Evolutionary conservation across 2,329 filamentous ascomycete species (phyloP).

Genomic region (Arthrobotrys entomopaga): DNA sequence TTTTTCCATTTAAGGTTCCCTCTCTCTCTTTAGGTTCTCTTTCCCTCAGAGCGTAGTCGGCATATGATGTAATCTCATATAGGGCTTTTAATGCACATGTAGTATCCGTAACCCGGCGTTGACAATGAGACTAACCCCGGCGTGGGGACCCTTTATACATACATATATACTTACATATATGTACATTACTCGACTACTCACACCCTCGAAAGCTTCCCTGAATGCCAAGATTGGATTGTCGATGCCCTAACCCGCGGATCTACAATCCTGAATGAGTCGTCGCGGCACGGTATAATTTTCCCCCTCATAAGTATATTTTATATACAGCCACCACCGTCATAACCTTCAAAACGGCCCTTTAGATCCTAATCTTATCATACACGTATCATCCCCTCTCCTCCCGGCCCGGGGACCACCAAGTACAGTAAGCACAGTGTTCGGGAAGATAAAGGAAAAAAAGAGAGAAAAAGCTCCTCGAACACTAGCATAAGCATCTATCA

Average conservation of each 20-base stretch:
- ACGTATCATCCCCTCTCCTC: neutral
- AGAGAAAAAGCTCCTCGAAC: neutral
- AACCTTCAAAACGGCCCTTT: neutral
- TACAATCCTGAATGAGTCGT: neutral
- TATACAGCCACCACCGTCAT: conserved; percentile 6
- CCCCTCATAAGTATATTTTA: neutral
- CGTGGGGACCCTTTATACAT: no score
- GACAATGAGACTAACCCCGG: no score
- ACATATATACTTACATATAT: no score
- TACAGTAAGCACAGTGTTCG: neutral
- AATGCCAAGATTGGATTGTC: conserved; percentile 6
- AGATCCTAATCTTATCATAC: neutral
- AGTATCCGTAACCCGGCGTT: no score
- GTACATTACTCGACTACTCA: no score
- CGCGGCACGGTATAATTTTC: neutral
- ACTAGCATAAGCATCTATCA: conserved; percentile 71
- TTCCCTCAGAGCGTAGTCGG: no score
- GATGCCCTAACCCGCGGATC: neutral
- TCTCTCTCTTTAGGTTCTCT: no score
- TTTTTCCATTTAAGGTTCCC: no score
- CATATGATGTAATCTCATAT: no score
- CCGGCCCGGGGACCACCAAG: no score
- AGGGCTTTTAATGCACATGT: no score
- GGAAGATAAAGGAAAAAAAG: neutral
- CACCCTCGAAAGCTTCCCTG: no score